Conservation (phyloP, 108 stramenopile genomes). For the Skeletonema grethae region DNA sequence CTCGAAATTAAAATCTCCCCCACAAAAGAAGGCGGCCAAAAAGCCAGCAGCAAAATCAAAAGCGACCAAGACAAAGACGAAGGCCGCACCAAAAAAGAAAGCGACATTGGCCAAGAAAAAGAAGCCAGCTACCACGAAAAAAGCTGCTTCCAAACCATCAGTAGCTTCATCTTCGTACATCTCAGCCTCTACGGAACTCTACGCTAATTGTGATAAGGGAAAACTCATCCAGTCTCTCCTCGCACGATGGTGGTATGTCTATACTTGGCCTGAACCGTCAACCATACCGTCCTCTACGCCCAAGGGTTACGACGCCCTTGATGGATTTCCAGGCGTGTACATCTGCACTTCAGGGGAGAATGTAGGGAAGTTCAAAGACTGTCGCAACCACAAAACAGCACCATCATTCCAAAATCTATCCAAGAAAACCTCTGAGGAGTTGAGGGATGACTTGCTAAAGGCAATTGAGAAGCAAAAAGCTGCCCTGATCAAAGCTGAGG, state of each 20-base stretch:
- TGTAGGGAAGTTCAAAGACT: constrained; percentile 78
- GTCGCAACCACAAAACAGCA: constrained; percentile 55
- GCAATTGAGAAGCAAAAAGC: constrained; percentile 75
- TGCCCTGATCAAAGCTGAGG: constrained; percentile 67
- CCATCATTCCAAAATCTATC: constrained; percentile 79
- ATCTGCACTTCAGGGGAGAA: constrained; percentile 78
- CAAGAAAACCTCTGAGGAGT: constrained; percentile 65
- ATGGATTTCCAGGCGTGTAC: constrained; percentile 95
- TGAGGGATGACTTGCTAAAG: constrained; percentile 63
- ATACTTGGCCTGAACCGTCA: constrained; percentile 80
- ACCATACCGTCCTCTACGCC: constrained; percentile 63
- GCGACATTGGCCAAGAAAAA: constrained; percentile 45
- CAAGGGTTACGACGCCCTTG: constrained; percentile 80
- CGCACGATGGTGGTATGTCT: constrained; percentile 96
- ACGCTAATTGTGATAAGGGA: constrained; percentile 71
- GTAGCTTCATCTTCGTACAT: constrained; percentile 50
- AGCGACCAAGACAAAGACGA: constrained; percentile 48
- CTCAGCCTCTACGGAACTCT: constrained; percentile 52
- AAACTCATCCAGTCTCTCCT: constrained; percentile 86
- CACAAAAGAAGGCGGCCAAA: constrained; percentile 29
- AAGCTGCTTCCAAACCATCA: constrained; percentile 7
- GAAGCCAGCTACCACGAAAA: constrained; percentile 25
- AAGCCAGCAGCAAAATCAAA: constrained; percentile 24
- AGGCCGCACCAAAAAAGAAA: constrained; percentile 26
- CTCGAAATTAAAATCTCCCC: constrained; percentile 48